Conservation (phyloP, 31 red algal genomes). For the Endocladia muricata region DNA sequence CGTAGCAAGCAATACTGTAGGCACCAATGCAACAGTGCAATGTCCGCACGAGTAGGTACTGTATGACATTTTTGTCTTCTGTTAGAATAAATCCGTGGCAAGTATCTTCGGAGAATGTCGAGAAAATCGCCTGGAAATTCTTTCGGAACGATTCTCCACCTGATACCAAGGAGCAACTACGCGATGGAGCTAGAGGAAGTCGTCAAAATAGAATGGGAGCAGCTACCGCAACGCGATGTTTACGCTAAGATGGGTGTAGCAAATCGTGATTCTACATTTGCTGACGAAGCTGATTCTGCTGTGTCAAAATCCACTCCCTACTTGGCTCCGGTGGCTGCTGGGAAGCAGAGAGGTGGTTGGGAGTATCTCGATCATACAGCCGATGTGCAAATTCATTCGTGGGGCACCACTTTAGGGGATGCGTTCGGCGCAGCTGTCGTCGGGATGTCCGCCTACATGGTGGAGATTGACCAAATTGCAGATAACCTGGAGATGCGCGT, state of each 20-base stretch:
- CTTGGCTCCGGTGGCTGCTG: neutral
- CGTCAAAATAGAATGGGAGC: constrained; percentile 1
- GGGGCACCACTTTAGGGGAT: constrained; percentile 42
- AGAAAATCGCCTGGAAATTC: no score
- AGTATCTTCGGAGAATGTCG: no score
- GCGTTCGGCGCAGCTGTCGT: constrained; percentile 75
- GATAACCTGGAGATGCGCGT: constrained; percentile 25
- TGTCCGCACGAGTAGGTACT: no score
- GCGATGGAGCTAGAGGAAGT: neutral
- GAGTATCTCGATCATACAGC: constrained; percentile 98
- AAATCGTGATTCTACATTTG: neutral
- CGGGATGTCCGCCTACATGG: constrained; percentile 84
- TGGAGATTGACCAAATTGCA: constrained; percentile 51
- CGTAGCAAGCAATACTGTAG: no score
- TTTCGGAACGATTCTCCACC: no score
- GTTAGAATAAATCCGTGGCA: no score
- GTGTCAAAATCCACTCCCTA: neutral
- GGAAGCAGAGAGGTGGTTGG: constrained; percentile 18
- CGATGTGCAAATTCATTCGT: constrained; percentile 93
- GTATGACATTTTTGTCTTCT: no score
- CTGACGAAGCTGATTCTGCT: neutral
- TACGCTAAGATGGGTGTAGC: neutral
- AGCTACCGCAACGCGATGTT: neutral
- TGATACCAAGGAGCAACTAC: no score
- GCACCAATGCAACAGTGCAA: no score